Evolutionary conservation across 192 early-diverging fungal genomes (phyloP).

Genomic region (Funneliformis geosporum): DNA sequence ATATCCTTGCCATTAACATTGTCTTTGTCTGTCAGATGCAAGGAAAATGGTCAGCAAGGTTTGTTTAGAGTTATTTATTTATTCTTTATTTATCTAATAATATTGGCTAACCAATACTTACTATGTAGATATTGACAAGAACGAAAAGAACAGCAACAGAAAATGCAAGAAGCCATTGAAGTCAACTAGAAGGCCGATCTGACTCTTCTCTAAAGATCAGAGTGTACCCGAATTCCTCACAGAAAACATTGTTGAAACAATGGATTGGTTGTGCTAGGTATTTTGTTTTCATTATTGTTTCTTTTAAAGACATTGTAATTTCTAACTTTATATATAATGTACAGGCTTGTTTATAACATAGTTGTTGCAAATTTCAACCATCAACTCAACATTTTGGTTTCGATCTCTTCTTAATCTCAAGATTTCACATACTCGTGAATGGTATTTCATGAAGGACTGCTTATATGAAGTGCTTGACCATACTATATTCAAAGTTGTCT

Average conservation of each 20-base stretch:
- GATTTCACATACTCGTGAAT: too few species aligned
- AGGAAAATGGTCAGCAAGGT: neutral
- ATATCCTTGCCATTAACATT: neutral
- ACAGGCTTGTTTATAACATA: neutral
- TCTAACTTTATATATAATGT: neutral
- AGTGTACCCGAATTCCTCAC: conserved; percentile 6
- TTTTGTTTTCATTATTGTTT: conserved; percentile 1
- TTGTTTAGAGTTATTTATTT: neutral
- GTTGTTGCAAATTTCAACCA: neutral
- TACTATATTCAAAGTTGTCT: too few species aligned
- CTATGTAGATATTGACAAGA: neutral
- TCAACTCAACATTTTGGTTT: neutral
- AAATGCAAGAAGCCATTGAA: neutral
- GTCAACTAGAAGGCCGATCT: neutral
- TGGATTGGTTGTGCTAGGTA: neutral
- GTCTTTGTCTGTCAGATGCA: neutral
- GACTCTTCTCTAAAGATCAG: conserved; percentile 1
- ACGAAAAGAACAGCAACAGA: neutral
- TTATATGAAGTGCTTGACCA: too few species aligned
- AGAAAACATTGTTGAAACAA: conserved; percentile 18
- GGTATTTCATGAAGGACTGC: too few species aligned
- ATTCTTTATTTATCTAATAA: conserved; percentile 5
- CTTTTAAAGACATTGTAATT: neutral
- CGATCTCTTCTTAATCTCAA: neutral
- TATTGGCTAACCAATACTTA: conserved; percentile 1